A percentile compares a stretch with the other conserved stretches of the same genome.
Conservation (phyloP, 805 yeast genomes). For the Ascoidea asiatica region DNA sequence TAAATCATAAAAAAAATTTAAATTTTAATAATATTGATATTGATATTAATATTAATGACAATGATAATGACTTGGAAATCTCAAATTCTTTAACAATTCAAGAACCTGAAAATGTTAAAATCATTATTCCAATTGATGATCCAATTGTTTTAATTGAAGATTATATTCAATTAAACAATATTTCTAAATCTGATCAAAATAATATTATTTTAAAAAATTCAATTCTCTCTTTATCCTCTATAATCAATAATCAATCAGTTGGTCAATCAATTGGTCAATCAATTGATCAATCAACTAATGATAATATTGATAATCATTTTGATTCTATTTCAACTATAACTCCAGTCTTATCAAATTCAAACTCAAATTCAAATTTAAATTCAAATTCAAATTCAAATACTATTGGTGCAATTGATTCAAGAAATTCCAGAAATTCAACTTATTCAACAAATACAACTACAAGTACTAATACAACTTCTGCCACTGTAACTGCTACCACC, state of each 20-base stretch:
- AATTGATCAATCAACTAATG: conserved; percentile 1
- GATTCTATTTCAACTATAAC: neutral
- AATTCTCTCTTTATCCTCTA: conserved; percentile 6
- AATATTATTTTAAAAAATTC: conserved; percentile 21
- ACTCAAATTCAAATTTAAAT: neutral
- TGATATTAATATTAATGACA: neutral
- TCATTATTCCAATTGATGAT: conserved; percentile 11
- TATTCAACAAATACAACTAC: neutral
- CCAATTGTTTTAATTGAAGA: conserved; percentile 40
- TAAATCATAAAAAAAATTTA: neutral
- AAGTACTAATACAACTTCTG: neutral
- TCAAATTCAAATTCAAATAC: conserved; percentile 5
- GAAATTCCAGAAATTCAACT: neutral
- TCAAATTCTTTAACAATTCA: neutral
- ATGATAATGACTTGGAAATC: conserved; percentile 1
- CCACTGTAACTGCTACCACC: neutral
- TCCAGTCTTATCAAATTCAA: neutral
- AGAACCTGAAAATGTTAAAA: conserved; percentile 7
- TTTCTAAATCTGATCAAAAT: conserved; percentile 17
- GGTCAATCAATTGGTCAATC: too few relatives aligned
- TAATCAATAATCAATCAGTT: conserved; percentile 1
- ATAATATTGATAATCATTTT: conserved; percentile 1
- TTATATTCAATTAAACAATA: conserved; percentile 24
- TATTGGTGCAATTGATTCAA: conserved; percentile 2
- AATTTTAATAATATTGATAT: neutral